Conservation (phyloP, 2,329 filamentous ascomycete species). For the Claviceps purpurea region DNA sequence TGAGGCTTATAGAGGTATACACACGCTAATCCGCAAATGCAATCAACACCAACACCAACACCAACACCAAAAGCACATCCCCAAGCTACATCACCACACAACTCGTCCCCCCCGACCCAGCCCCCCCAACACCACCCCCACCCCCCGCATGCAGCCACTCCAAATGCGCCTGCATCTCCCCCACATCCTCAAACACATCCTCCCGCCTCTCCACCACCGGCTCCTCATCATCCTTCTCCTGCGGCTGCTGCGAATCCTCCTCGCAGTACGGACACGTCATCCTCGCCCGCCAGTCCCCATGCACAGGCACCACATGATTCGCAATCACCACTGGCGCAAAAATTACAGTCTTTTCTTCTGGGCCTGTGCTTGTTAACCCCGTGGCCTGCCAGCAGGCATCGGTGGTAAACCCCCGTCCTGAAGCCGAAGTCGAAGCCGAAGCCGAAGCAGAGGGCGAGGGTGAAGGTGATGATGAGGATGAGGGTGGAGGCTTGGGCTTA, state of each 20-base stretch:
- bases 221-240: slow-evolving; percentile 35
- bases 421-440: too few relatives aligned
- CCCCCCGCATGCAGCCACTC: slow-evolving; percentile 37
- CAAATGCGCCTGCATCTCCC: slow-evolving; percentile 38
- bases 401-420: slow-evolving; percentile 2
- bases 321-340: slow-evolving; percentile 45
- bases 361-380: slow-evolving; percentile 25
- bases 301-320: slow-evolving; percentile 38
- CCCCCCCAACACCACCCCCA: slow-evolving; percentile 21
- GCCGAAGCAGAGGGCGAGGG: too few relatives aligned
- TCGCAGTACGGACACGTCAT: slow-evolving; percentile 45
- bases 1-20: too few relatives aligned
- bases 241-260: slow-evolving; percentile 30
- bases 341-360: slow-evolving; percentile 36
- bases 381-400: slow-evolving; percentile 39
- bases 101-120: slow-evolving; percentile 20
- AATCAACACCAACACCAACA: too few relatives aligned
- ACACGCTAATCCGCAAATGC: too few relatives aligned
- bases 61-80: not conserved
- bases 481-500: slow-evolving; percentile 1
- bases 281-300: slow-evolving; percentile 37
- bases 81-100: slow-evolving; percentile 32
- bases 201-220: slow-evolving; percentile 31
- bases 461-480: too few relatives aligned
- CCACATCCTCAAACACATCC: slow-evolving; percentile 37